Conservation (phyloP, 192 early-diverging fungal genomes). For the Podila clonocystis region DNA sequence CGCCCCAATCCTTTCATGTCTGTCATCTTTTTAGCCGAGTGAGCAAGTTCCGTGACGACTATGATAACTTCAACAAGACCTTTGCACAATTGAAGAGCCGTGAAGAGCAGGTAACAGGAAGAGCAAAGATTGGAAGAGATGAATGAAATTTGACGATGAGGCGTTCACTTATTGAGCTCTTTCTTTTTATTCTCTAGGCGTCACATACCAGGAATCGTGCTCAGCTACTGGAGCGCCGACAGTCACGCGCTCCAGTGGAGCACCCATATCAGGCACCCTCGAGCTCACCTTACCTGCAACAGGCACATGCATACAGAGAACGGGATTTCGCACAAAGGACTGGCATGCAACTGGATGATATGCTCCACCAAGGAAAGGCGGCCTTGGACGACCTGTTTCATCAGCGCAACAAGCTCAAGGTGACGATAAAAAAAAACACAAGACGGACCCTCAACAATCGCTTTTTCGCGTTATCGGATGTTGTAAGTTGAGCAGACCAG, state of each 20-base stretch:
- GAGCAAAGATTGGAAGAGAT: neutral
- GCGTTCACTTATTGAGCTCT: neutral
- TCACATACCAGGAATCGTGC: conserved; percentile 56
- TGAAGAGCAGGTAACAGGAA: conserved; percentile 50
- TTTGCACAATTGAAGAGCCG: conserved; percentile 59
- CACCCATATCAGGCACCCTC: conserved; percentile 53
- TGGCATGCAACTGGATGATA: conserved; percentile 61
- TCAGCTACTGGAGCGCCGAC: conserved; percentile 58
- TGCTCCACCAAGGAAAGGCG: conserved; percentile 60
- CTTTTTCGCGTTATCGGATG: neutral
- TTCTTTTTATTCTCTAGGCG: conserved; percentile 5
- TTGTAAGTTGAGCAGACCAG: neutral
- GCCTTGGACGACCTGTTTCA: conserved; percentile 63
- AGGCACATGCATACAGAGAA: conserved; percentile 54
- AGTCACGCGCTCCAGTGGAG: conserved; percentile 42
- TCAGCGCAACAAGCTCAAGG: conserved; percentile 65
- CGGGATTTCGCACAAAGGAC: conserved; percentile 58
- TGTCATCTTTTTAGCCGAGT: conserved; percentile 53
- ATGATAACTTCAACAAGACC: conserved; percentile 53
- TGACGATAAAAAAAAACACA: conserved; percentile 14
- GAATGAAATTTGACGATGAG: neutral
- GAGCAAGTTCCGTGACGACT: conserved; percentile 61
- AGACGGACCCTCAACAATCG: neutral
- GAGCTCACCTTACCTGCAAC: conserved; percentile 56
- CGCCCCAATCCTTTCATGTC: neutral